phyloP scores from a whole-genome alignment of 352 stramenopile species.

The Globisporangium takayamanum region DNA sequence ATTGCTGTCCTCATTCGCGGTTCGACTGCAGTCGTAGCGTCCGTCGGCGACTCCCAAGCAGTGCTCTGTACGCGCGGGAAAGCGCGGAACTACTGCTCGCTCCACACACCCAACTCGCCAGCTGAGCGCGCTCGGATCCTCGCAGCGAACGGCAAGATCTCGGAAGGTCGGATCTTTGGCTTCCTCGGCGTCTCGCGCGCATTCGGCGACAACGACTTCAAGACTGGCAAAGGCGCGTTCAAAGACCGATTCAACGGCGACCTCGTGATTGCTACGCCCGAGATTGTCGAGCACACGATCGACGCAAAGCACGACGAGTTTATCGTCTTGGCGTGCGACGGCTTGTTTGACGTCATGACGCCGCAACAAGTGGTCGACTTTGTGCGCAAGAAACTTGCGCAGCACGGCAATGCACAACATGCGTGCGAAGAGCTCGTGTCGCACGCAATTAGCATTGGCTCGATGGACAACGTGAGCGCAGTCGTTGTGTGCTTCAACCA shows the following conservation, averaged over 20 bases:
- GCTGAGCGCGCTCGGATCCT: conserved; percentile 79
- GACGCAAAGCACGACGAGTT: conserved; percentile 63
- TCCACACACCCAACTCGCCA: conserved; percentile 61
- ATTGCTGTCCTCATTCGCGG: conserved; percentile 57
- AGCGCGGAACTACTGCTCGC: conserved; percentile 50
- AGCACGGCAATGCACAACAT: conserved; percentile 71
- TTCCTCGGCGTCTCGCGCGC: conserved; percentile 74
- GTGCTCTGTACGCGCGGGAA: conserved; percentile 54
- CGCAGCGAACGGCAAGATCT: conserved; percentile 70
- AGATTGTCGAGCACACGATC: conserved; percentile 53
- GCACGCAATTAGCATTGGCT: conserved; percentile 73
- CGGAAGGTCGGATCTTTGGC: conserved; percentile 82
- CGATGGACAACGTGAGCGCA: conserved; percentile 78
- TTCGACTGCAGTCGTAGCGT: conserved; percentile 45
- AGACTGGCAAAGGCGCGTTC: conserved; percentile 74
- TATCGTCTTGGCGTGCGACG: conserved; percentile 76
- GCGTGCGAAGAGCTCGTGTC: conserved; percentile 78
- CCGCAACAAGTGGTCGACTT: conserved; percentile 81
- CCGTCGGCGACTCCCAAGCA: conserved; percentile 75
- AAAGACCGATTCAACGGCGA: conserved; percentile 80
- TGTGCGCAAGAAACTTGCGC: conserved; percentile 57
- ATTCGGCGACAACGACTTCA: conserved; percentile 85
- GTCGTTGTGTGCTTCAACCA: conserved; percentile 76
- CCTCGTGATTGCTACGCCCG: conserved; percentile 63
- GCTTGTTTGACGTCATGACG: conserved; percentile 82